Base-by-base conservation (phyloP, 1,284 basidiomycete species). In the Naganishia sp. region DNA sequence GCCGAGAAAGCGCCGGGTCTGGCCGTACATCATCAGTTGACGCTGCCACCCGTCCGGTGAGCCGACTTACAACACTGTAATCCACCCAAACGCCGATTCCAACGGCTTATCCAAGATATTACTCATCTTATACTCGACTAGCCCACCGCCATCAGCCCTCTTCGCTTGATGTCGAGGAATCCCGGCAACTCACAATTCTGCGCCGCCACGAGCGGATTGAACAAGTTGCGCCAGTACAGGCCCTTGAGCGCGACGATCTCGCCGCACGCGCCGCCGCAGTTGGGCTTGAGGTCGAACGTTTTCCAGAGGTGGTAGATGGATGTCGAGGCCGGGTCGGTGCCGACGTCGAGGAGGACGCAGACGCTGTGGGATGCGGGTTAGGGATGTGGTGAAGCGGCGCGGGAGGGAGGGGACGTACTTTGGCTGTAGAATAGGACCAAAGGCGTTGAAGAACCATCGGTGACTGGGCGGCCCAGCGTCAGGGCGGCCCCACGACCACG, bases 251-350 rank as follows among this genome's bases (percentile, higher is more conserved):
- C 92, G 31, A 94, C 91, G 63, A 96, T 95, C 81, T 96, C 94
- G n/a, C 94, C 94, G 75, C 93, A 96, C 5, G 95, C 94, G 32
- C 95, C 94, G 0, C 93, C 94, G 41, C 96, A 92, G 71, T 95
- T 94, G 32, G 89, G 90, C 79, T 96, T 94, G 80, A 94, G 89
- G 76, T 97, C 94, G 70, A 98, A 97, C 4, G 92, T 89, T 80
- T 97, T 96, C 94, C 94, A 97, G 11, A 98, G 82, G 74, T 96
- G 91, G 78, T 97, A 98, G 74, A 97, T 94, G 18, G 86, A 88
- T 51, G 88, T 90, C 9, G 89, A 86, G 2, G 90, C 91, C 0
- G 94, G 94, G 84, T 89, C 88, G 0, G 94, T 98, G 1, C 94
- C 95, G 23, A 96, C 94, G 73, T 98, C 94, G 50, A 98, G 86